Conservation (phyloP, 2,329 filamentous ascomycete genomes). For the Parascedosporium putredinis region DNA sequence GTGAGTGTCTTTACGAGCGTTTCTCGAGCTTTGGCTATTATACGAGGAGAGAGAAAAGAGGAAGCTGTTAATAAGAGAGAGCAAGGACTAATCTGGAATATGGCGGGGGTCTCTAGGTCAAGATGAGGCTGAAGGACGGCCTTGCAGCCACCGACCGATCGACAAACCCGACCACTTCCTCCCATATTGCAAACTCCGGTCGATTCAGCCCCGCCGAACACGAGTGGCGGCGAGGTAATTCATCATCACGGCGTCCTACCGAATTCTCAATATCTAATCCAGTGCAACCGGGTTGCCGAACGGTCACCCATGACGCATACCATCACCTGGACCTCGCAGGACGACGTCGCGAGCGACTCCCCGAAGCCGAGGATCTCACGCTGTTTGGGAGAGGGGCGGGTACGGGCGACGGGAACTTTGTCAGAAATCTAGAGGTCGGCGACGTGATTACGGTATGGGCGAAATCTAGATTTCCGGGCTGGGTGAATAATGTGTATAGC, state of each 20-base stretch:
- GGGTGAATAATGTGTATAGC: constrained; percentile 40
- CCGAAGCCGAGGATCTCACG: constrained; percentile 25
- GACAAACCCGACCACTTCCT: constrained; percentile 12
- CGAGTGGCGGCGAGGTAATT: constrained; percentile 9
- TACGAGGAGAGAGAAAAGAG: background rate
- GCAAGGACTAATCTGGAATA: too few species aligned
- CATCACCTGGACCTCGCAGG: constrained; percentile 43
- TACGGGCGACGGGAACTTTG: constrained; percentile 39
- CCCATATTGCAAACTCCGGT: constrained; percentile 25
- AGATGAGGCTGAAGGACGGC: background rate
- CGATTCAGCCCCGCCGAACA: constrained; percentile 23
- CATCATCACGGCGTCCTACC: constrained; percentile 29
- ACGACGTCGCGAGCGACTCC: constrained; percentile 35
- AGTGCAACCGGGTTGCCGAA: constrained; percentile 32
- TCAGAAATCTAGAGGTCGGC: constrained; percentile 44
- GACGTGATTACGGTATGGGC: constrained; percentile 54
- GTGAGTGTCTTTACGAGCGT: constrained; percentile 10
- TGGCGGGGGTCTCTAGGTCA: too few species aligned
- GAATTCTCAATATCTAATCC: constrained; percentile 30
- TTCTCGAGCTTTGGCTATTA: background rate
- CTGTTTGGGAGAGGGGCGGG: constrained; percentile 31
- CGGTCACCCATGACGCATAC: constrained; percentile 27
- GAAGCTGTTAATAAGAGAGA: too few species aligned
- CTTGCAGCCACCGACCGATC: constrained; percentile 1
- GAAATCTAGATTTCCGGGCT: constrained; percentile 43